Conservation (phyloP, 2,329 filamentous ascomycete species). For the Ceratocystiopsis minuta region DNA sequence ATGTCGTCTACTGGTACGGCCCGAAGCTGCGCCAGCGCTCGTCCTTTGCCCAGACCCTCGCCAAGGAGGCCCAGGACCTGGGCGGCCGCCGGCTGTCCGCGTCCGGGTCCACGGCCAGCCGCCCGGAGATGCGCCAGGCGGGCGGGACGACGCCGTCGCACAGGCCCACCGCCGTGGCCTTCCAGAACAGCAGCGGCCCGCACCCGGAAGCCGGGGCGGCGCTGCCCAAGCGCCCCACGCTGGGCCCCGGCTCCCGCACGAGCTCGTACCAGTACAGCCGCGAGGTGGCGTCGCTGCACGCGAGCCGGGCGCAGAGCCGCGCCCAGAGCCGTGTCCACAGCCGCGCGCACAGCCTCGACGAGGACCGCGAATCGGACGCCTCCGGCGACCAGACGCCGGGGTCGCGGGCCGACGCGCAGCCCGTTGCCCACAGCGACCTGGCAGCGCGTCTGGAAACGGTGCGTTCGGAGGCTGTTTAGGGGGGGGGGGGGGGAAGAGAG, state of each 20-base stretch:
- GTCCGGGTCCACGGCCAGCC: background rate
- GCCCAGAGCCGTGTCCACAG: background rate
- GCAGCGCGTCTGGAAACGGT: background rate
- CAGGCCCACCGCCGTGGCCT: no score
- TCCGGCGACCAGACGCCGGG: no score
- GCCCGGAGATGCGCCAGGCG: background rate
- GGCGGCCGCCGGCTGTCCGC: background rate
- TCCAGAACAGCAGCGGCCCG: no score
- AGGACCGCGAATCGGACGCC: background rate
- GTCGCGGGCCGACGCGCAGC: no score
- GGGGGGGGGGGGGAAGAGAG: no score
- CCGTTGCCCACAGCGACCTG: no score
- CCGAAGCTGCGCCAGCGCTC: conserved; percentile 40
- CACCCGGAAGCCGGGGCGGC: no score
- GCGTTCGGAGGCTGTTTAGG: background rate
- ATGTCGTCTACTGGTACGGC: conserved; percentile 49
- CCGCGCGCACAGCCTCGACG: conserved; percentile 1
- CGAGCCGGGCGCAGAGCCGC: conserved; percentile 1
- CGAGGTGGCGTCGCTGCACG: conserved; percentile 1
- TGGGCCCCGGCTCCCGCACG: conserved; percentile 1
- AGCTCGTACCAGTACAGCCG: conserved; percentile 3
- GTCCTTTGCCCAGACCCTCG: conserved; percentile 46
- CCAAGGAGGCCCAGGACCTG: conserved; percentile 16
- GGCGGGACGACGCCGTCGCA: no score
- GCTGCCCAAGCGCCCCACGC: background rate